Base-by-base conservation (phyloP, 805 yeast genomes). In the Saturnispora ahearnii region DNA sequence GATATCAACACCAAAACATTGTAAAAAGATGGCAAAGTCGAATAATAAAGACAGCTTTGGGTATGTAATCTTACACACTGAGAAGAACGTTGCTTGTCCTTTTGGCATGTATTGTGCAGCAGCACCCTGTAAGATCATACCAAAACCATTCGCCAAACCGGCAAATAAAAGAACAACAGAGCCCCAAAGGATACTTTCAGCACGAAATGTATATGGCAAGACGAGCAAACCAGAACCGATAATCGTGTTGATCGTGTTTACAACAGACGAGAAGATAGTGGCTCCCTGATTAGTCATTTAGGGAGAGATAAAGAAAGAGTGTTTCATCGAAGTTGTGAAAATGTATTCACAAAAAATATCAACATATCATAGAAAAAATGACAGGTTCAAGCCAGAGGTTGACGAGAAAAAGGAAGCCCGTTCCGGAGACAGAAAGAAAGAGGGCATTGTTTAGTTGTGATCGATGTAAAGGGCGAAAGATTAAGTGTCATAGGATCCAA, bases 221-320 rank as follows among this genome's bases (percentile, higher is more conserved):
- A 90, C 87, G 24, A 85, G 71, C 40, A 84, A 70, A 1, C 95
- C 95, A 0, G 93, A 88, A 6, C 95, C 95, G 11, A 86, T 74
- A 49, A 86, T 83, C 26, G 93, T 85, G 67, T 86, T 86, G 49
- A 82, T 74, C 36, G 87, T 70, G 64, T 82, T 84, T 48, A 84
- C 70, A 15, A 78, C 68, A 2, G 91, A 83, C 1, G 90, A 82
- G 1, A 60, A 53, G 26, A 73, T 67, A 11, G 83, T 71, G 3
- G 87, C 85, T 5, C 63, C 62, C 8, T 34, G n/a, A n/a, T 24
- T 32, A 15, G 36, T 43, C 45, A 43, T 43, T 15, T 43, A 21
- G 6, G 18, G 18, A 18, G 29, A 15, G 30, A 10, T 31, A 33
- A 33, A 6, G 22, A 44, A 26, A n/a, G 11, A 21, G 40, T 28